These are phyloP conservation scores for Teratosphaeriaceae sp. DNA, from an alignment of 2,329 filamentous ascomycete genomes.

Conservation along the genomic window DNA sequence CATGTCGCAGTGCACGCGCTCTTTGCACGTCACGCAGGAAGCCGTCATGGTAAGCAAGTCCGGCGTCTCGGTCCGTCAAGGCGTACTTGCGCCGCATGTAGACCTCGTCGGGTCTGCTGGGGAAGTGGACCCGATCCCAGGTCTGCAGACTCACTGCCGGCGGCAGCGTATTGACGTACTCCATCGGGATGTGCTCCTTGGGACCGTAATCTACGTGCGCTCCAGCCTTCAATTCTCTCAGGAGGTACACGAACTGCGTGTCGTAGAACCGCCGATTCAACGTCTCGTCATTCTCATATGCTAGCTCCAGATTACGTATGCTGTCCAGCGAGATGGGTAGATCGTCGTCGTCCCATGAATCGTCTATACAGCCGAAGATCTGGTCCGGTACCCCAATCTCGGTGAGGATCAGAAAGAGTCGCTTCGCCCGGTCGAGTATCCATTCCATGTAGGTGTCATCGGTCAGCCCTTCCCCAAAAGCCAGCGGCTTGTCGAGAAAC, in stretches of 20 bases:
- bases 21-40: slow-evolving; percentile 57
- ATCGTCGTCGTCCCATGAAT: slow-evolving; percentile 71
- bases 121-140: slow-evolving; percentile 59
- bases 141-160: slow-evolving; percentile 40
- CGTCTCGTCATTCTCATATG: slow-evolving; percentile 52
- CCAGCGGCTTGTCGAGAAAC: slow-evolving; percentile 55
- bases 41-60: slow-evolving; percentile 31
- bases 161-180: slow-evolving; percentile 55
- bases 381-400: slow-evolving; percentile 65
- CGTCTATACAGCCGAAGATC: slow-evolving; percentile 68
- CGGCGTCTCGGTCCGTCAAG: slow-evolving; percentile 24
- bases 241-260: slow-evolving; percentile 64
- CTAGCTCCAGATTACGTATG: slow-evolving; percentile 56
- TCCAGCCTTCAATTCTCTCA: slow-evolving; percentile 56
- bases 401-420: slow-evolving; percentile 63
- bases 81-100: slow-evolving; percentile 33
- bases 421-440: slow-evolving; percentile 62
- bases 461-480: slow-evolving; percentile 61
- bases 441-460: slow-evolving; percentile 73
- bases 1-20: slow-evolving; percentile 55
- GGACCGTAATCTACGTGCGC: slow-evolving; percentile 58
- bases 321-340: slow-evolving; percentile 62
- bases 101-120: slow-evolving; percentile 51
- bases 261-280: slow-evolving; percentile 64
- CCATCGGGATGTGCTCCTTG: slow-evolving; percentile 63